Conservation (phyloP, 1,284 basidiomycete genomes). For the Pseudozyma tsukubaensis region DNA sequence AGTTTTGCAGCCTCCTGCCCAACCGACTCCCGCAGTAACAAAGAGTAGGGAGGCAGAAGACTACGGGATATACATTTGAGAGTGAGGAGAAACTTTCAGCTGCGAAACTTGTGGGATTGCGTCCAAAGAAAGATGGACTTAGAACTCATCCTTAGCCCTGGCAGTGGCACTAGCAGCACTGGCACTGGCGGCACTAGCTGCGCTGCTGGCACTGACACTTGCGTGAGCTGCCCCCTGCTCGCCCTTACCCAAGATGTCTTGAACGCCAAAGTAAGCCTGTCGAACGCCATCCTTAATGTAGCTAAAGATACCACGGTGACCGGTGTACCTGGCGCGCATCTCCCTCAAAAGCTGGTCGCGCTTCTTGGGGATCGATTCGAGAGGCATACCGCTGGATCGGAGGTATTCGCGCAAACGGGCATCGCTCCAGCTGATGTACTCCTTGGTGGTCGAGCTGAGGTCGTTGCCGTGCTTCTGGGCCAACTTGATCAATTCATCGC, state of each 20-base stretch:
- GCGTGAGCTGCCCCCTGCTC: constrained; percentile 55
- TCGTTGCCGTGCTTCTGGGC: constrained; percentile 57
- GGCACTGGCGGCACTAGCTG: constrained; percentile 37
- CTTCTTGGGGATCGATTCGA: constrained; percentile 56
- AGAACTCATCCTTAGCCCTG: constrained; percentile 51
- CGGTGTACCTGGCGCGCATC: constrained; percentile 63
- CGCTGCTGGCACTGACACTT: constrained; percentile 46
- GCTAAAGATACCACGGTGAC: constrained; percentile 54
- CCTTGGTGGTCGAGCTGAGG: constrained; percentile 48
- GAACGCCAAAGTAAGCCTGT: constrained; percentile 56
- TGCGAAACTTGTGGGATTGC: too few species aligned
- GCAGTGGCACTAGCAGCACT: constrained; percentile 49
- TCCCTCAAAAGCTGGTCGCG: constrained; percentile 63
- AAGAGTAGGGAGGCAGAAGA: too few species aligned
- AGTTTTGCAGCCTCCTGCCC: too few species aligned
- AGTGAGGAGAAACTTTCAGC: not conserved
- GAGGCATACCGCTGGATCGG: constrained; percentile 50
- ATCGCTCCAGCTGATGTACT: constrained; percentile 65
- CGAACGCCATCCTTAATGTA: constrained; percentile 61
- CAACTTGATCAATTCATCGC: constrained; percentile 60
- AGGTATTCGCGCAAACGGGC: constrained; percentile 62
- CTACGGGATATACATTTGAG: constrained; percentile 3
- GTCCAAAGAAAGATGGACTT: constrained; percentile 6
- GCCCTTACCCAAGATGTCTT: constrained; percentile 59
- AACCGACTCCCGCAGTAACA: too few species aligned